A percentile compares a stretch with the other conserved stretches of the same genome.
Conservation (phyloP, 2,329 filamentous ascomycete species). For the Drechslera avenae region DNA sequence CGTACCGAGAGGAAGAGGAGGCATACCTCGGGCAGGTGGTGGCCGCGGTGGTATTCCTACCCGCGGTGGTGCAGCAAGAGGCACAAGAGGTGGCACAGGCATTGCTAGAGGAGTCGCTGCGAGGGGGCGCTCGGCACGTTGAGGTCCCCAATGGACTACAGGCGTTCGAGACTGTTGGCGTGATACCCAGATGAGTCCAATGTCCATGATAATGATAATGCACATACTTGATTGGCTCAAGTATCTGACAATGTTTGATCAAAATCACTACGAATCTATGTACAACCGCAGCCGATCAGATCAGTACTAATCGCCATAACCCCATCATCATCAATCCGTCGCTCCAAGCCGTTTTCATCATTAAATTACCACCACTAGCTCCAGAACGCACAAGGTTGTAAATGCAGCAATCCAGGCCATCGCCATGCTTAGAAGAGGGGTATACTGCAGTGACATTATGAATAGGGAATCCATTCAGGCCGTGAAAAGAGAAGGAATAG, state of each 20-base stretch:
- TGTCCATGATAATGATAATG: neutral
- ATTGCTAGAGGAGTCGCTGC: constrained; percentile 44
- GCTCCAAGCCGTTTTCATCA: neutral
- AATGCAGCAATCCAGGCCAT: constrained; percentile 35
- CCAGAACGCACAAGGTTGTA: constrained; percentile 8
- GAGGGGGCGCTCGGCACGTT: constrained; percentile 39
- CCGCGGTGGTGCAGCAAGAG: constrained; percentile 39
- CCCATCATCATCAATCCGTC: neutral
- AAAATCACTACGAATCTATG: neutral
- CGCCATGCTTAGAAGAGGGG: constrained; percentile 27
- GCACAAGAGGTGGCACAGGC: constrained; percentile 44
- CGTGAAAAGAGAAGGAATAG: constrained; percentile 21
- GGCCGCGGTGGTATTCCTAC: constrained; percentile 42
- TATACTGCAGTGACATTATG: constrained; percentile 35
- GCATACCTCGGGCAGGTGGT: constrained; percentile 44
- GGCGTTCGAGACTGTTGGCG: neutral
- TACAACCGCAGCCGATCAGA: neutral
- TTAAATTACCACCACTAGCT: constrained; percentile 5
- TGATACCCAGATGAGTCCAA: constrained; percentile 9
- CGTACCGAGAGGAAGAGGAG: constrained; percentile 36
- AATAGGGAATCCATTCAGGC: constrained; percentile 13
- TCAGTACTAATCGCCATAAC: neutral
- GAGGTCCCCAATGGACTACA: constrained; percentile 5
- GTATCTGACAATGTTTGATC: neutral
- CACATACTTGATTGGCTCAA: constrained; percentile 1